These are phyloP conservation scores for Kodamaea alishanica DNA, from an alignment of 1,139 yeast species.

Conservation along the genomic window DNA sequence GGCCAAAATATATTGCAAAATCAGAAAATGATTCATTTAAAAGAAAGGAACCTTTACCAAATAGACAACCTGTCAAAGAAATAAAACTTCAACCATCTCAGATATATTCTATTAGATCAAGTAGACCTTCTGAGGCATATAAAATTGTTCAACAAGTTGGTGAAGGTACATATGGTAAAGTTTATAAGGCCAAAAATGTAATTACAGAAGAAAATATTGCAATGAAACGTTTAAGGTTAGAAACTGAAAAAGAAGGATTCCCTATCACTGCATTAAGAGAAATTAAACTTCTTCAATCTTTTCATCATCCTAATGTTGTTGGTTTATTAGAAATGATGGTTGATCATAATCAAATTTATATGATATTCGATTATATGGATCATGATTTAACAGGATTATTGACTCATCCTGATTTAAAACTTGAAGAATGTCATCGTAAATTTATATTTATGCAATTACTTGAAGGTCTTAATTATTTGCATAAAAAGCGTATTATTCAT, in stretches of 20 bases:
- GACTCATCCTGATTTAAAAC: conserved; percentile 65
- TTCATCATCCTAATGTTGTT: conserved; percentile 78
- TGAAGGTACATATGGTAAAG: conserved; percentile 51
- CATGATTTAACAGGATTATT: conserved; percentile 89
- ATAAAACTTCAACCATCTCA: conserved; percentile 18
- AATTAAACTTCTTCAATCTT: conserved; percentile 80
- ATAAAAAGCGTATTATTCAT: conserved; percentile 75
- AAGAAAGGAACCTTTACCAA: not conserved
- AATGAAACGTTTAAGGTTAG: conserved; percentile 76
- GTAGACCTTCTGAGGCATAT: conserved; percentile 29
- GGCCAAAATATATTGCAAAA: no score
- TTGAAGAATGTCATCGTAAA: conserved; percentile 69
- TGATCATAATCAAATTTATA: conserved; percentile 71
- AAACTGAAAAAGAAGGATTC: conserved; percentile 87
- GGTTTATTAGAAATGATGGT: conserved; percentile 88
- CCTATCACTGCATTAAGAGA: conserved; percentile 96
- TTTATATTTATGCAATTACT: conserved; percentile 71
- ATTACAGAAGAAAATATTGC: conserved; percentile 77
- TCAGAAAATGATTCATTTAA: no score
- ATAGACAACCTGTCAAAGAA: conserved; percentile 7
- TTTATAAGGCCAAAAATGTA: conserved; percentile 56
- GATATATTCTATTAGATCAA: conserved; percentile 32
- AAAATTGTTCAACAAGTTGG: conserved; percentile 46
- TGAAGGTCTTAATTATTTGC: conserved; percentile 79
- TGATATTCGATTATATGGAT: conserved; percentile 92